A percentile compares a stretch with the other conserved stretches of the same genome.
These are phyloP conservation scores for Cyberlindnera galapagoensis DNA, from an alignment of 805 yeast genomes.

Conservation along the genomic window DNA sequence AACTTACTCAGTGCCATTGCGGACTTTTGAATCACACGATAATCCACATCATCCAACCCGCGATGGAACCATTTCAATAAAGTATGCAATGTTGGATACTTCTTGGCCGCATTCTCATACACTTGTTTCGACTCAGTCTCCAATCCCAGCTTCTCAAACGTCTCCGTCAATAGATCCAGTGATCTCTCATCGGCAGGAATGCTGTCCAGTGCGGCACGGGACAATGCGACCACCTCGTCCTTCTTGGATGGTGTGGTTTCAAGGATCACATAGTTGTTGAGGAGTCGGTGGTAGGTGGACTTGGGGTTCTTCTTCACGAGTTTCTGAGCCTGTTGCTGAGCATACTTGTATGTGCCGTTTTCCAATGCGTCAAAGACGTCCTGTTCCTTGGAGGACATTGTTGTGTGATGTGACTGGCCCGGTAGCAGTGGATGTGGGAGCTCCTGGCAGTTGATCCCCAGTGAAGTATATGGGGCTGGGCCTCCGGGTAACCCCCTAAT, in stretches of 20 bases:
- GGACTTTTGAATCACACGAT: slow-evolving; percentile 47
- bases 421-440: too few relatives aligned
- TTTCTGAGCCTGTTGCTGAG: slow-evolving; percentile 41
- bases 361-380: slow-evolving; percentile 40
- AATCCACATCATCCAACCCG: slow-evolving; percentile 41
- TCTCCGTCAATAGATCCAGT: slow-evolving; percentile 38
- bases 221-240: slow-evolving; percentile 21
- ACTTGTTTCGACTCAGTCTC: slow-evolving; percentile 38
- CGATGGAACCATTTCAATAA: slow-evolving; percentile 52
- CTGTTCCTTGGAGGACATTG: slow-evolving; percentile 27
- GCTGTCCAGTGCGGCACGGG: slow-evolving; percentile 21
- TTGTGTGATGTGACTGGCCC: neutral
- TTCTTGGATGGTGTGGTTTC: slow-evolving; percentile 27
- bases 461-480: too few relatives aligned
- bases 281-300: slow-evolving; percentile 40
- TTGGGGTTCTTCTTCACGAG: slow-evolving; percentile 52
- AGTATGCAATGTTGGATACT: slow-evolving; percentile 44
- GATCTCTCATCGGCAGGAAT: slow-evolving; percentile 52
- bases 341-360: slow-evolving; percentile 47
- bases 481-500: too few relatives aligned
- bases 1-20: slow-evolving; percentile 37
- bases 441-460: too few relatives aligned
- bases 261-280: slow-evolving; percentile 26
- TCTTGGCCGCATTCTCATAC: slow-evolving; percentile 53
- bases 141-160: slow-evolving; percentile 35